Evolutionary conservation across 1,139 yeast species (phyloP).

Genomic region (Yamadazyma trypodendri): DNA sequence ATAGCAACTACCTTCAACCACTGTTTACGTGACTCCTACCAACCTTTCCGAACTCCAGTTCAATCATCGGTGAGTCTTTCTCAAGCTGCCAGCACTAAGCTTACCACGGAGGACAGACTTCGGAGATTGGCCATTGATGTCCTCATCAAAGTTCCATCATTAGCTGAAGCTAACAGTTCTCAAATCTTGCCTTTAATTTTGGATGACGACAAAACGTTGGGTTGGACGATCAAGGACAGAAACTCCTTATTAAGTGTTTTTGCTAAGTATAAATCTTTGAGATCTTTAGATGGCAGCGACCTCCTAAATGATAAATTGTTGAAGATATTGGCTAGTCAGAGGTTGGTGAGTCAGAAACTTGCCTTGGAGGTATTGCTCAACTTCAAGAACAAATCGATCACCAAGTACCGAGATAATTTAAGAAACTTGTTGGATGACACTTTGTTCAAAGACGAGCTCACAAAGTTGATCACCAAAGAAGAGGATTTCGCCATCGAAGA

Average conservation of each 20-base stretch:
- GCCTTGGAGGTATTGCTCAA: constrained; percentile 75
- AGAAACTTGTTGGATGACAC: constrained; percentile 78
- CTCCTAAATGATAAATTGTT: constrained; percentile 55
- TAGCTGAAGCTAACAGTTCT: constrained; percentile 64
- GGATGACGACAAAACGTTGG: constrained; percentile 19
- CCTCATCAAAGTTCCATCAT: constrained; percentile 52
- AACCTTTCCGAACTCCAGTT: constrained; percentile 19
- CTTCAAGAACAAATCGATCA: constrained; percentile 56
- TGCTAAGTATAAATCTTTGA: constrained; percentile 63
- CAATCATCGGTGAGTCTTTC: constrained; percentile 36
- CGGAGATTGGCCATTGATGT: constrained; percentile 51
- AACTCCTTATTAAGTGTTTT: constrained; percentile 61
- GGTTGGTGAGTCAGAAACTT: constrained; percentile 61
- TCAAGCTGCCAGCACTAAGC: constrained; percentile 31
- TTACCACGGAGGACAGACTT: constrained; percentile 36
- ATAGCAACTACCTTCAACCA: constrained; percentile 26
- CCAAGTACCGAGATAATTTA: constrained; percentile 72
- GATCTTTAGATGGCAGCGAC: constrained; percentile 48
- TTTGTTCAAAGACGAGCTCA: constrained; percentile 79
- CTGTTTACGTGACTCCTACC: constrained; percentile 21
- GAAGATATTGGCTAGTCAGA: constrained; percentile 61
- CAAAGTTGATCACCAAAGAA: constrained; percentile 56
- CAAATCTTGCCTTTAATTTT: constrained; percentile 58
- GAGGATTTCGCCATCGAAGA: constrained; percentile 57
- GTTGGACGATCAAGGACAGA: constrained; percentile 65